Evolutionary conservation across 306 rosid species (phyloP), one percentile per base, ranked within the genome.

Genomic region (Glycine soja): DNA sequence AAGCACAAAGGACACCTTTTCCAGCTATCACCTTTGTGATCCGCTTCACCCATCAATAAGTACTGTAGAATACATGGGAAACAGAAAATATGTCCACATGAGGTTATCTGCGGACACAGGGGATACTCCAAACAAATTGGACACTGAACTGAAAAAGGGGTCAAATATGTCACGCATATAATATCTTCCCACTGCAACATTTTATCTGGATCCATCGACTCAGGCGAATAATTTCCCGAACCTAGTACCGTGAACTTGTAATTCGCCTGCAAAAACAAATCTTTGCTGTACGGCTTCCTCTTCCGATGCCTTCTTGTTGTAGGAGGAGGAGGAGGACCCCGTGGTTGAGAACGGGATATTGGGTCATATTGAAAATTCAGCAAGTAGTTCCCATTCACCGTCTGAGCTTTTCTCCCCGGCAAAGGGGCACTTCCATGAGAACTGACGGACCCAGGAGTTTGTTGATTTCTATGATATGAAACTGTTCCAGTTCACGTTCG

Each of bases 121-220:
- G 99, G 99, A 85, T 83, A 78, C 75, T 95, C 99, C 86, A 95
- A 89, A 90, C 99, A 95, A 86, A 95, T 93, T 75, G 99, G 99
- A 86, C 99, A 95, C 82, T 89, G 97, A 62, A 95, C 89, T 72
- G 81, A 68, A 61, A 87, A 85, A 10, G 98, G 94, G 69, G 98
- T 91, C 16, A 87, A 91, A 88, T 89, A 91, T 58, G 91, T 95
- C 81, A 95, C 78, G 16, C 94, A 91, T 80, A 95, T 88, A 75
- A 95, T 91, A 86, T 93, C 96, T 79, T 95, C 99, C 99, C 99
- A 95, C 80, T 57, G 91, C 83, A 95, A 84, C 99, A 89, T 93
- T 85, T 91, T 91, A 88, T 95, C 99, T 9, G 98, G 99, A 87
- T 95, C 99, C 92, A 93, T 80, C 3, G 87, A 76, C 54, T 93